Conservation (phyloP, 176 grass and related monocot species). For the Paspalum vaginatum region DNA sequence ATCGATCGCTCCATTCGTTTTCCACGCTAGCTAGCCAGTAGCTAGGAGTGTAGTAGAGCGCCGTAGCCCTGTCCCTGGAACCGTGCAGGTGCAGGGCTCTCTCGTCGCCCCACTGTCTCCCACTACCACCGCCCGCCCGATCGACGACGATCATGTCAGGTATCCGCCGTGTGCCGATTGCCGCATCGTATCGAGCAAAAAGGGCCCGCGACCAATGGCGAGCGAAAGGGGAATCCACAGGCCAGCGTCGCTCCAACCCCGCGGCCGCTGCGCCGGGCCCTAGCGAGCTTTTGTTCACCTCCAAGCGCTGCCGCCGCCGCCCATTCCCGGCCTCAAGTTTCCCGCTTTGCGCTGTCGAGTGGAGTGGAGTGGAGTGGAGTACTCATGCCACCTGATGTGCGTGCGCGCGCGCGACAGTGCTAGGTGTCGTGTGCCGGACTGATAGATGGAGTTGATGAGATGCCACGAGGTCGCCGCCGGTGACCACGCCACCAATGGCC, state of each 20-base stretch:
- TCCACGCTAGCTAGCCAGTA: neutral
- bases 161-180: slow-evolving; percentile 3
- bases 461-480: too few relatives aligned
- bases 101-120: slow-evolving; percentile 13
- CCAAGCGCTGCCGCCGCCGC: neutral
- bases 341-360: neutral
- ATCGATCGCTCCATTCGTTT: neutral
- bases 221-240: slow-evolving; percentile 40
- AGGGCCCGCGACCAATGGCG: slow-evolving; percentile 12
- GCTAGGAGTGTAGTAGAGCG: neutral
- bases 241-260: slow-evolving; percentile 9
- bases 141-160: slow-evolving; percentile 6
- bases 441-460: too few relatives aligned
- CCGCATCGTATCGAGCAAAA: neutral
- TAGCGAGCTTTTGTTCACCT: neutral
- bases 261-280: neutral
- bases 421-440: too few relatives aligned
- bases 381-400: too few relatives aligned
- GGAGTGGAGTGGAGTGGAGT: too few relatives aligned
- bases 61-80: neutral
- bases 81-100: neutral
- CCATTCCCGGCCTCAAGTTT: slow-evolving; percentile 1
- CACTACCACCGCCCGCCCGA: slow-evolving; percentile 29
- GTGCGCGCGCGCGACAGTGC: too few relatives aligned
- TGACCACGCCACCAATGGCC: too few relatives aligned